These are phyloP conservation scores for Coemansia biformis DNA, from an alignment of 192 early-diverging fungal genomes.

Conservation along the genomic window DNA sequence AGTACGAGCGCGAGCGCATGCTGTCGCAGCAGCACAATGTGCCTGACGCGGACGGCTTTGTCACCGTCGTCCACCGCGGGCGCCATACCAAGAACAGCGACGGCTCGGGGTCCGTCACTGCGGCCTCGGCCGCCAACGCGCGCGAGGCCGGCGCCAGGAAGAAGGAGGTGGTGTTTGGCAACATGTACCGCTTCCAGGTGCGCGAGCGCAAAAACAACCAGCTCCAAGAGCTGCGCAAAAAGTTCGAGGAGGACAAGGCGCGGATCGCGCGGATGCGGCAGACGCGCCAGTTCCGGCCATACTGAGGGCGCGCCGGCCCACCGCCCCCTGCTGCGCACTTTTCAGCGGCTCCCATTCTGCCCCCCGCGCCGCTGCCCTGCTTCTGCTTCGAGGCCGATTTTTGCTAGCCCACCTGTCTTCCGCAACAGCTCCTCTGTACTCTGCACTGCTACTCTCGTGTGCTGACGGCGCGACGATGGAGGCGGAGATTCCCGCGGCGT, in stretches of 20 bases:
- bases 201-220: conserved; percentile 85
- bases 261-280: conserved; percentile 75
- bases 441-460: neutral
- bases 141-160: conserved; percentile 55
- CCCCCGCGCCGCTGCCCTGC: too few relatives aligned
- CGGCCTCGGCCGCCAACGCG: conserved; percentile 55
- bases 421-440: neutral
- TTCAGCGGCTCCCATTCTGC: too few relatives aligned
- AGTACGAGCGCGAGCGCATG: conserved; percentile 63
- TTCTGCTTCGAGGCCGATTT: too few relatives aligned
- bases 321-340: too few relatives aligned
- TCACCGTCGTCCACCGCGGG: conserved; percentile 70
- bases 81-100: conserved; percentile 63
- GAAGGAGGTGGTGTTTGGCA: conserved; percentile 68
- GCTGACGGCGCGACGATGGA: conserved; percentile 15
- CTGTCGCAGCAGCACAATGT: conserved; percentile 63
- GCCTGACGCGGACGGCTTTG: conserved; percentile 91
- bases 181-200: conserved; percentile 97
- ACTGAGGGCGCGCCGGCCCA: too few relatives aligned
- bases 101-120: conserved; percentile 59
- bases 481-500: conserved; percentile 40
- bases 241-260: conserved; percentile 90
- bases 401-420: too few relatives aligned
- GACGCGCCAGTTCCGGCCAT: conserved; percentile 79
- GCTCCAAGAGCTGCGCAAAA: conserved; percentile 78